phyloP scores from a whole-genome alignment of 1,284 basidiomycete species.

The Dichomitus squalens region DNA sequence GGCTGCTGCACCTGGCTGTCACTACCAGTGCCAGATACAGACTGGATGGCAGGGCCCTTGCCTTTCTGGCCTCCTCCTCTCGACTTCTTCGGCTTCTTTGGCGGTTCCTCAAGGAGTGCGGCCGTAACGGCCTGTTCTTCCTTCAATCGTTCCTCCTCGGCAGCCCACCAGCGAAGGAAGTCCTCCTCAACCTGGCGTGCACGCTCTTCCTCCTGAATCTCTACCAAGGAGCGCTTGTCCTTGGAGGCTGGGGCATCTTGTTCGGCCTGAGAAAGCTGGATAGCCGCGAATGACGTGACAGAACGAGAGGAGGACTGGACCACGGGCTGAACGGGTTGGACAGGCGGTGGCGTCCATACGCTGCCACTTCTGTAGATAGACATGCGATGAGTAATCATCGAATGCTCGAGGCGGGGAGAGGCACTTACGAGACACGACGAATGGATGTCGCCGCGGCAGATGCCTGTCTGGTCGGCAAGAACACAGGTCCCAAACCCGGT shows the following conservation, averaged over 20 bases:
- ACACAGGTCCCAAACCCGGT: conserved; percentile 57
- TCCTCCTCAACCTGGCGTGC: conserved; percentile 68
- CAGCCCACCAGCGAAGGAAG: conserved; percentile 86
- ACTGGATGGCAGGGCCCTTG: background rate
- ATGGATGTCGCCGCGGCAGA: conserved; percentile 32
- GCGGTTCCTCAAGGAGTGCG: conserved; percentile 3
- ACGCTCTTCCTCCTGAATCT: conserved; percentile 86
- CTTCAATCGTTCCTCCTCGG: conserved; percentile 72
- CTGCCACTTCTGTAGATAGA: conserved; percentile 38
- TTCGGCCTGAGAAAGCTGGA: conserved; percentile 78
- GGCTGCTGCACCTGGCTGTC: background rate
- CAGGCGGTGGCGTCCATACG: conserved; percentile 61
- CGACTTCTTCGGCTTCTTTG: conserved; percentile 17
- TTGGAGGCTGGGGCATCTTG: conserved; percentile 45
- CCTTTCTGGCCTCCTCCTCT: conserved; percentile 7
- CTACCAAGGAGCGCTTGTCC: conserved; percentile 66
- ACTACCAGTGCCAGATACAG: background rate
- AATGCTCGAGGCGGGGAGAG: background rate
- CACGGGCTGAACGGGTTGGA: conserved; percentile 44
- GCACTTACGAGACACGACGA: conserved; percentile 53
- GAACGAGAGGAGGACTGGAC: conserved; percentile 37
- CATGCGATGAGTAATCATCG: background rate
- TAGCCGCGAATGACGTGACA: conserved; percentile 75
- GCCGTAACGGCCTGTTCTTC: conserved; percentile 21
- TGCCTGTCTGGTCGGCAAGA: conserved; percentile 55